Percentiles rank a stretch among this genome's conserved stretches.
phyloP scores from a whole-genome alignment of 2,329 filamentous ascomycete species.

The Myriosclerotinia duriaeana region DNA sequence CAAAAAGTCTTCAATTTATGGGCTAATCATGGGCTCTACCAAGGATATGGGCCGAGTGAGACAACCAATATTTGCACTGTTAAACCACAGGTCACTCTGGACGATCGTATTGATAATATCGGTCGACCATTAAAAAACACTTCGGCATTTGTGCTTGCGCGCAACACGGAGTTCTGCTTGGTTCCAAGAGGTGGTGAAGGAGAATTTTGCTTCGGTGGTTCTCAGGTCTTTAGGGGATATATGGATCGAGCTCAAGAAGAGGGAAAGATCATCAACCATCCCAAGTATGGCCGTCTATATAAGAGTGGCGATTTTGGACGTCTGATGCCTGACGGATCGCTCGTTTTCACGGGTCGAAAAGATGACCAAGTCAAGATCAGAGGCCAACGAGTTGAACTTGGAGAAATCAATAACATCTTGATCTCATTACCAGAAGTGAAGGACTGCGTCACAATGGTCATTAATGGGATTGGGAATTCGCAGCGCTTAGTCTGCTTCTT shows the following conservation, averaged over 20 bases:
- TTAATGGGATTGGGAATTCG: constrained; percentile 44
- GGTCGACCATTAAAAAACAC: constrained; percentile 74
- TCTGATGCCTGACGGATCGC: constrained; percentile 72
- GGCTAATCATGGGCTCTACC: constrained; percentile 66
- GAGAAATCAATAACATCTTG: constrained; percentile 68
- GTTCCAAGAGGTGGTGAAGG: constrained; percentile 72
- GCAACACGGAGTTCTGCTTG: constrained; percentile 49
- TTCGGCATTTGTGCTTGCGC: constrained; percentile 48
- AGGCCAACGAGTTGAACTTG: constrained; percentile 76
- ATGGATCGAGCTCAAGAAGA: constrained; percentile 63
- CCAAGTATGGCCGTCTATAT: constrained; percentile 70
- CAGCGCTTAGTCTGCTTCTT: constrained; percentile 70
- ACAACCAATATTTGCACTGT: constrained; percentile 86
- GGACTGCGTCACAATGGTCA: constrained; percentile 65
- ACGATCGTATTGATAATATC: constrained; percentile 71
- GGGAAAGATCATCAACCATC: constrained; percentile 68
- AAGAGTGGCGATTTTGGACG: constrained; percentile 80
- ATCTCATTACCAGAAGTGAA: constrained; percentile 51
- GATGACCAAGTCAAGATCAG: constrained; percentile 82
- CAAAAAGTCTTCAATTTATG: constrained; percentile 68
- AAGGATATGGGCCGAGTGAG: constrained; percentile 83
- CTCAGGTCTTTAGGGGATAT: constrained; percentile 77
- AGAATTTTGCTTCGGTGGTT: constrained; percentile 83
- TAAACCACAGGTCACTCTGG: constrained; percentile 55
- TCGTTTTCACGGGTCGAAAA: constrained; percentile 69